Evolutionary conservation across 1,284 basidiomycete species (phyloP), one percentile per base, ranked within the genome.

Genomic region (Puccinia polysora): DNA sequence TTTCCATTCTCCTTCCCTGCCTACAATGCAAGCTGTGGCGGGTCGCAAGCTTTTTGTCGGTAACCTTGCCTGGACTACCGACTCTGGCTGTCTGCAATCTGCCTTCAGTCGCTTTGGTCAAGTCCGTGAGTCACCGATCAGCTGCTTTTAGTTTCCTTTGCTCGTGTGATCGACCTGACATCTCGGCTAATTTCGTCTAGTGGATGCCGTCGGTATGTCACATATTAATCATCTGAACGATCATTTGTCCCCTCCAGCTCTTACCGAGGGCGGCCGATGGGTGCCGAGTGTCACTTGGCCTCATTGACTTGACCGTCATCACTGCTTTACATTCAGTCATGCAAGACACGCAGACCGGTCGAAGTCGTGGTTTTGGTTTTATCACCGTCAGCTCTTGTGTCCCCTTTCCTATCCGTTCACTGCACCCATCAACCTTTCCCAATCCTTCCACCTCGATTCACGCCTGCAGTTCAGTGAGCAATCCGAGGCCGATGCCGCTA

Each of bases 341-440:
- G 92, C 90, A 91, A 84, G 93, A 96, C 84, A 90, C 92, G 79
- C 92, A 95, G 80, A 95, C 93, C 75, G 90, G 91, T 76, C 90
- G 92, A 80, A 95, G 92, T 77, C 90, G 93, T 79, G 91, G 93
- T 80, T 97, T 97, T 81, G 93, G 93, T 75, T 96, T 96, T 82
- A 92, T 97, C 40, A 68, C 65, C 38, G 65, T 68, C 53, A 40
- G 65, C 53, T n/a, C n/a, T n/a, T n/a, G n/a, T n/a, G n/a, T n/a
- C n/a, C 58, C 32, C 53, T 38, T 58, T 68, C 45, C 30, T 63
- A 58, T 59, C 55, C 40, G 14, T 20, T 40, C 12, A 49, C 64
- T 43, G n/a, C 36, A 40, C 18, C 36, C 47, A 65, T 15, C 23
- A 7, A 20, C 36, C 25, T 28, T 36, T 50, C 36, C 23, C 32